Percentiles rank a stretch among this genome's conserved stretches.
phyloP scores from a whole-genome alignment of 2,329 filamentous ascomycete species.

The Myriosclerotinia duriaeana region DNA sequence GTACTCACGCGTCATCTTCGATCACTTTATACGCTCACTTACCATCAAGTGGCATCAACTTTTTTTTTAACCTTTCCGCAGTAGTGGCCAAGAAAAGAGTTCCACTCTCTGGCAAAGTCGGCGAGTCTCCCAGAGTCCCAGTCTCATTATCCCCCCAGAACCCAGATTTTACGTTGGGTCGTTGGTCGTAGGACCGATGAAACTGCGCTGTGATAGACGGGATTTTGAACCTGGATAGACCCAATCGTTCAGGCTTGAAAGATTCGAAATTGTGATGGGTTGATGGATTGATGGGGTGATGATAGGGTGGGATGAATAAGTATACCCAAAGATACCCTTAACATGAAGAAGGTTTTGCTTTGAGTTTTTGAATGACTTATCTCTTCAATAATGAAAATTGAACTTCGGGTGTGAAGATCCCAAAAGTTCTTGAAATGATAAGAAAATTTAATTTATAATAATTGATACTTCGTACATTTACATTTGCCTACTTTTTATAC shows the following conservation, averaged over 20 bases:
- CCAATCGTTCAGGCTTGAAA: conserved; percentile 13
- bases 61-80: background rate
- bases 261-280: conserved; percentile 1
- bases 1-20: conserved; percentile 19
- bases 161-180: conserved; percentile 14
- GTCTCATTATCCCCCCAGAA: conserved; percentile 11
- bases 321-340: conserved; percentile 7
- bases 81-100: conserved; percentile 6
- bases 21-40: conserved; percentile 12
- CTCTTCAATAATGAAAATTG: background rate
- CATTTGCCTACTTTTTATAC: background rate
- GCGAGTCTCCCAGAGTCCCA: background rate
- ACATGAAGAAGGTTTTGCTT: conserved; percentile 6
- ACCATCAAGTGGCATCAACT: background rate
- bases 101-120: conserved; percentile 12
- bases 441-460: background rate
- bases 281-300: conserved; percentile 2
- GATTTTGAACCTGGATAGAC: background rate
- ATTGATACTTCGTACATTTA: background rate
- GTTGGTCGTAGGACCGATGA: conserved; percentile 15
- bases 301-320: conserved; percentile 13
- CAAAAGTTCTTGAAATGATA: background rate
- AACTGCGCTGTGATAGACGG: conserved; percentile 6
- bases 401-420: conserved; percentile 3
- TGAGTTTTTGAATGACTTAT: conserved; percentile 3